Base-by-base conservation (phyloP, 306 rosid genomes). In the Purshia tridentata region DNA sequence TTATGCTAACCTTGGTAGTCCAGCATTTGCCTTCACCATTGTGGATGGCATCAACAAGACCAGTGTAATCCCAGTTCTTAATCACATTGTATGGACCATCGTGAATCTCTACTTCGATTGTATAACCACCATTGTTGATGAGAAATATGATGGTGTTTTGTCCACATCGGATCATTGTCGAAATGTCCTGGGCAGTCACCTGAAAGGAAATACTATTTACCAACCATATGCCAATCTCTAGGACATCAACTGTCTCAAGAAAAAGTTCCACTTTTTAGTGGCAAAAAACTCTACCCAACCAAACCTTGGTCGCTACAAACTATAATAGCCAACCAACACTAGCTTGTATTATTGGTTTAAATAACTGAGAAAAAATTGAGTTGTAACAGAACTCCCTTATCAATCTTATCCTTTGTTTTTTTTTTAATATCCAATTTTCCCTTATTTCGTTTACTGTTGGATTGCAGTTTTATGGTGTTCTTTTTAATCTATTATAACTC, bases 61-160 rank as follows among this genome's bases (percentile, higher is more conserved):
- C 89, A 51, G 96, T 84, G 72, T 93, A 90, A 69, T 93, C 81
- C 97, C 96, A 93, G 87, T 93, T 90, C 87, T 93, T 90, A 40
- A 93, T 90, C 72, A 93, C 98, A 69, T 93, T 90, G 81, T 93
- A 93, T 3, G 97, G 97, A 0, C 98, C 98, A 77, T 93, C 98
- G 11, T 93, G 98, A 81, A 93, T 93, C 87, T 90, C 98, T 47
- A 90, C 98, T 79, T 90, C 97, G 14, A 90, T 90, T 46, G 97
- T 87, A 59, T 93, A 93, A 45, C 97, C 98, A 53, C 96, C 97
- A 65, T 90, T 93, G 80, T 93, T 93, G 55, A 93, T 84, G 42
- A 93, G 96, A 69, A 92, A 92, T 76, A 92, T 90, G 70, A 92
- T 87, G 78, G 61, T 88, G 80, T 67, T 90, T 59, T 87, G 98